A percentile compares a stretch with the other conserved stretches of the same genome.
phyloP scores from a whole-genome alignment of 805 yeast genomes.

The Candida montana region DNA sequence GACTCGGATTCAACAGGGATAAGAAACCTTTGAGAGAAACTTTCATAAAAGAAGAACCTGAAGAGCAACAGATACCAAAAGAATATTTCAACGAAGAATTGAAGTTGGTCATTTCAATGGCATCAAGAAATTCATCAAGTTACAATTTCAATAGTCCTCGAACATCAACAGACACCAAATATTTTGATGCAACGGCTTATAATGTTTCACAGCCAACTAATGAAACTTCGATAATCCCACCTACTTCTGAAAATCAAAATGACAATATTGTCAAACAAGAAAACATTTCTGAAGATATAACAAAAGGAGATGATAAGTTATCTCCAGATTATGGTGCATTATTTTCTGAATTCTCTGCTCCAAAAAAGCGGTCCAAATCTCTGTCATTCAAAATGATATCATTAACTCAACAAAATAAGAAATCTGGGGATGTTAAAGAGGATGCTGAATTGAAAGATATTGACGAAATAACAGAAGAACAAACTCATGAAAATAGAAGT shows the following conservation, averaged over 20 bases:
- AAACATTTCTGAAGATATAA: not conserved
- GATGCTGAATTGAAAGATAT: not conserved
- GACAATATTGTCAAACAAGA: not conserved
- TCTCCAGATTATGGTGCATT: constrained; percentile 29
- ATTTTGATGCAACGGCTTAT: constrained; percentile 1
- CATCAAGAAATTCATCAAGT: constrained; percentile 19
- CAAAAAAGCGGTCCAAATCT: constrained; percentile 18
- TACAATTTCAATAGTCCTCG: constrained; percentile 19
- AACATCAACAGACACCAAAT: constrained; percentile 5
- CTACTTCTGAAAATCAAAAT: too few species aligned
- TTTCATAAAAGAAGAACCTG: constrained; percentile 9
- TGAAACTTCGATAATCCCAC: too few species aligned
- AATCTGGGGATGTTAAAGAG: not conserved
- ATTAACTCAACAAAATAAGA: not conserved
- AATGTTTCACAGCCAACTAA: not conserved
- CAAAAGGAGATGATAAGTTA: constrained; percentile 9
- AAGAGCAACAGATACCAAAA: not conserved
- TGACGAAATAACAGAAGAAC: not conserved
- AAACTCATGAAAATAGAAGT: too few species aligned
- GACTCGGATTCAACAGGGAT: constrained; percentile 17
- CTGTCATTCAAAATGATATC: constrained; percentile 12
- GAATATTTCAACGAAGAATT: constrained; percentile 21
- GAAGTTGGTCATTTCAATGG: constrained; percentile 20
- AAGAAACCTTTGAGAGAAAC: constrained; percentile 9
- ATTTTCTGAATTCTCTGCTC: constrained; percentile 21